These are phyloP conservation scores for Magnolia kwangsiensis DNA, from an alignment of 164 flowering plant genomes.

Conservation along the genomic window DNA sequence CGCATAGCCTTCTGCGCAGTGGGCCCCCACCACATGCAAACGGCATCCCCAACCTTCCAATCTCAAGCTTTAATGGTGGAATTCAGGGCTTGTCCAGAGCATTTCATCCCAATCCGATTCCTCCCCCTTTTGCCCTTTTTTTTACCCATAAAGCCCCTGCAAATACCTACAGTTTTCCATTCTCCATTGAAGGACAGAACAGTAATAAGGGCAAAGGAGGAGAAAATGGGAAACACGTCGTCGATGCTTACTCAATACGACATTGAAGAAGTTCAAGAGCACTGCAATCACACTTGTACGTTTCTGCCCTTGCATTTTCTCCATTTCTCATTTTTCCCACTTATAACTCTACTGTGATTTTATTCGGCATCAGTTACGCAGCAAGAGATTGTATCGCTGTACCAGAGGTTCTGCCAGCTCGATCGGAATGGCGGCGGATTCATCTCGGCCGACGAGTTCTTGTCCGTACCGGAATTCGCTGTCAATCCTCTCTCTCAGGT, in stretches of 20 bases:
- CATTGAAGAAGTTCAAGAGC: conserved; percentile 55
- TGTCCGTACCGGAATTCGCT: conserved; percentile 51
- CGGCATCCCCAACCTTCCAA: too few relatives aligned
- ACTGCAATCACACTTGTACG: conserved; percentile 41
- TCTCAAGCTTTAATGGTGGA: too few relatives aligned
- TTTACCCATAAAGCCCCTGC: too few relatives aligned
- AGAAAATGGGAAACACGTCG: conserved; percentile 49
- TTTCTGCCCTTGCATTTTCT: not conserved
- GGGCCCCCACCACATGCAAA: too few relatives aligned
- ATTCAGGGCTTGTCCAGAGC: too few relatives aligned
- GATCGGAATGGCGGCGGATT: conserved; percentile 46
- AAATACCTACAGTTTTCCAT: not conserved
- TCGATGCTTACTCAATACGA: conserved; percentile 63
- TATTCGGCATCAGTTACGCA: conserved; percentile 35
- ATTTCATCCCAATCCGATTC: too few relatives aligned
- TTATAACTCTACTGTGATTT: not conserved
- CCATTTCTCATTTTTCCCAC: too few relatives aligned
- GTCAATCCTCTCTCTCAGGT: conserved; percentile 59
- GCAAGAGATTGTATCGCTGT: conserved; percentile 53
- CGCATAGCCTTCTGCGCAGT: too few relatives aligned
- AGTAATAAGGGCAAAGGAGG: not conserved
- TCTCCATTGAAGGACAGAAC: too few relatives aligned
- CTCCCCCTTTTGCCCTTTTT: too few relatives aligned
- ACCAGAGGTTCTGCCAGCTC: conserved; percentile 52
- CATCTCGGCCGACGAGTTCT: conserved; percentile 46